phyloP scores from a whole-genome alignment of 106 monocot species.

The Posidonia australis region DNA sequence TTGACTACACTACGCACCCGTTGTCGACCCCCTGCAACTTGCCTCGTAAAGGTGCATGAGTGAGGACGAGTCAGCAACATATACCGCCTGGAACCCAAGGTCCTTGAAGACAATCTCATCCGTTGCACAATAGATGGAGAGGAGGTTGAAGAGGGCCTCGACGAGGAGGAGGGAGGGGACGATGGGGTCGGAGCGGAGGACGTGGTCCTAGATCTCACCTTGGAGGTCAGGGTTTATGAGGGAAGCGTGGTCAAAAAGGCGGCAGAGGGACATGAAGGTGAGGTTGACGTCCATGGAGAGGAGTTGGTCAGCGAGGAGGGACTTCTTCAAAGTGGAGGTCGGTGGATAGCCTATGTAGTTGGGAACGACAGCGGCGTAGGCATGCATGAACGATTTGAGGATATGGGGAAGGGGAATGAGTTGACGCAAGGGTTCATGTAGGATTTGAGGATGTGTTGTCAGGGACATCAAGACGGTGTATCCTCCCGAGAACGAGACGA shows the following conservation, averaged over 20 bases:
- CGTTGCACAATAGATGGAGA: slow-evolving; percentile 47
- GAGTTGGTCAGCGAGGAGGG: slow-evolving; percentile 71
- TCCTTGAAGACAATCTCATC: slow-evolving; percentile 97
- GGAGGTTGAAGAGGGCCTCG: slow-evolving; percentile 80
- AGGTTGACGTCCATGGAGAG: slow-evolving; percentile 46
- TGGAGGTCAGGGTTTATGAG: slow-evolving; percentile 72
- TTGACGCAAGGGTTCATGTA: too few relatives aligned
- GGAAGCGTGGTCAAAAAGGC: slow-evolving; percentile 87
- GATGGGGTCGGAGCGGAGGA: slow-evolving; percentile 38
- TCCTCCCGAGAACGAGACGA: too few relatives aligned
- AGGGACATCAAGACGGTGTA: too few relatives aligned
- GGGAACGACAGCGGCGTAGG: slow-evolving; percentile 51
- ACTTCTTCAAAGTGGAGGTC: slow-evolving; percentile 24
- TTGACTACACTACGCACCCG: slow-evolving; percentile 46
- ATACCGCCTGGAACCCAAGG: slow-evolving; percentile 59
- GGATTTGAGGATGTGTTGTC: too few relatives aligned
- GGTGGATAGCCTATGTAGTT: slow-evolving; percentile 61
- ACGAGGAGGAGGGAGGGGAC: slow-evolving; percentile 71
- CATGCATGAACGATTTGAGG: too few relatives aligned
- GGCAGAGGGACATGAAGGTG: slow-evolving; percentile 61
- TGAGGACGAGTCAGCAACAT: slow-evolving; percentile 66
- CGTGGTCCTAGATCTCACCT: slow-evolving; percentile 71
- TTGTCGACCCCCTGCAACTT: slow-evolving; percentile 20
- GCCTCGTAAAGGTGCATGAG: slow-evolving; percentile 84
- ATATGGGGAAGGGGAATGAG: too few relatives aligned